These are phyloP conservation scores for Reticulascus tulasneorum DNA, from an alignment of 2,329 filamentous ascomycete species.

Conservation along the genomic window DNA sequence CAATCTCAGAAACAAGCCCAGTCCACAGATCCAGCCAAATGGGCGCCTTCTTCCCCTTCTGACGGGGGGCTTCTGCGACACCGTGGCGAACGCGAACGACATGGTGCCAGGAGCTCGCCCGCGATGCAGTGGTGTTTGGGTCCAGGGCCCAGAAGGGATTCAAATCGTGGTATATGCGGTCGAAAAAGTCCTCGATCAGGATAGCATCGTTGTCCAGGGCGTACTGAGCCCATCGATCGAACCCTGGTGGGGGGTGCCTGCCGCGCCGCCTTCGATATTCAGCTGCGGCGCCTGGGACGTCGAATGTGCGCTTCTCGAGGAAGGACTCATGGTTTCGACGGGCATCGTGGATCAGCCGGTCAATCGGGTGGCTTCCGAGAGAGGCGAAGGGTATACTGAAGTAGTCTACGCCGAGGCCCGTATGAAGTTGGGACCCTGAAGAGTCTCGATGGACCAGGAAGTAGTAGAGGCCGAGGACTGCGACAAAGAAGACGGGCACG, in stretches of 20 bases:
- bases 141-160: conserved; percentile 36
- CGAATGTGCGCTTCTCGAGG: conserved; percentile 41
- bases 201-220: conserved; percentile 33
- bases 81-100: conserved; percentile 23
- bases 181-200: conserved; percentile 52
- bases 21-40: conserved; percentile 11
- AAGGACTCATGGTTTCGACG: conserved; percentile 36
- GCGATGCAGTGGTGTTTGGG: conserved; percentile 30
- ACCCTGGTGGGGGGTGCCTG: conserved; percentile 40
- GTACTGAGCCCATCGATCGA: conserved; percentile 41
- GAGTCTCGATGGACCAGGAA: too few species aligned
- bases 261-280: conserved; percentile 42
- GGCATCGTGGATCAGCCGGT: conserved; percentile 43
- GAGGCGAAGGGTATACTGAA: too few species aligned
- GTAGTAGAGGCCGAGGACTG: too few species aligned
- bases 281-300: conserved; percentile 33
- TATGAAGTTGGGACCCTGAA: too few species aligned
- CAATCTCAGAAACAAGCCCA: background rate
- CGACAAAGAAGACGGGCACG: too few species aligned
- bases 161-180: conserved; percentile 35
- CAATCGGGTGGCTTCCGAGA: too few species aligned
- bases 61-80: conserved; percentile 15
- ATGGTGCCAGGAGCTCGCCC: conserved; percentile 34
- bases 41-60: conserved; percentile 30
- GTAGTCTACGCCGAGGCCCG: too few species aligned